Evolutionary conservation across 2,329 filamentous ascomycete species (phyloP).

Genomic region (Periconia sp.): DNA sequence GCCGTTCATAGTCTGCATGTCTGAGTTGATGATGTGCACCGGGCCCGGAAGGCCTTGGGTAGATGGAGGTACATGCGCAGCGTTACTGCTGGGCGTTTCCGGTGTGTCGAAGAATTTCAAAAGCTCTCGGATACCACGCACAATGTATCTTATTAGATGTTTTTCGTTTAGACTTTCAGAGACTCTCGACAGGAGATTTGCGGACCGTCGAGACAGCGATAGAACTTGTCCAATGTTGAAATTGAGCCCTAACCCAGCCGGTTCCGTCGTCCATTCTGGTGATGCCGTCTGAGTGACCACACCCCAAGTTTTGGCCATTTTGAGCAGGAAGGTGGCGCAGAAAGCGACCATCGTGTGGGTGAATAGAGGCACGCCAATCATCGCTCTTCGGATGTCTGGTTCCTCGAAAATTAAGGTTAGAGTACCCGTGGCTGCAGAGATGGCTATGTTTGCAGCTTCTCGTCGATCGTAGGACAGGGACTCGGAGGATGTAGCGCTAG

Average conservation of each 20-base stretch:
- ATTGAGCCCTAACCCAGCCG: conserved; percentile 29
- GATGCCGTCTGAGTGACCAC: conserved; percentile 32
- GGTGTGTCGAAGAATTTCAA: conserved; percentile 28
- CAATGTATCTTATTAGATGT: conserved; percentile 32
- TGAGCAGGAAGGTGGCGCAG: conserved; percentile 55
- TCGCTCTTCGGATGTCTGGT: conserved; percentile 46
- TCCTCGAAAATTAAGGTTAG: conserved; percentile 51
- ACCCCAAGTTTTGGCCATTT: conserved; percentile 51
- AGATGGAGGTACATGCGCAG: neutral
- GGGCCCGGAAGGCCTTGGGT: conserved; percentile 4
- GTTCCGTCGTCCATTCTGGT: conserved; percentile 28
- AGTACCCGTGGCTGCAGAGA: conserved; percentile 51
- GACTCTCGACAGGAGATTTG: conserved; percentile 27
- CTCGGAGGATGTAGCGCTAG: conserved; percentile 49
- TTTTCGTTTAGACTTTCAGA: conserved; percentile 33
- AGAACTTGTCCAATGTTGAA: conserved; percentile 35
- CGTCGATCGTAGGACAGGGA: conserved; percentile 47
- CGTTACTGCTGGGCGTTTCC: conserved; percentile 15
- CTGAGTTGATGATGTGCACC: neutral
- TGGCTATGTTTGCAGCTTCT: conserved; percentile 45
- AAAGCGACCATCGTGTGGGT: conserved; percentile 58
- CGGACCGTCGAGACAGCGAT: conserved; percentile 26
- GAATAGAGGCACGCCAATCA: conserved; percentile 53
- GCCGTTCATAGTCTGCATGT: conserved; percentile 8
- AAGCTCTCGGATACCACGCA: conserved; percentile 29